Conservation (phyloP, 1,284 basidiomycete genomes). For the Pseudomicrostroma phylloplanum region DNA sequence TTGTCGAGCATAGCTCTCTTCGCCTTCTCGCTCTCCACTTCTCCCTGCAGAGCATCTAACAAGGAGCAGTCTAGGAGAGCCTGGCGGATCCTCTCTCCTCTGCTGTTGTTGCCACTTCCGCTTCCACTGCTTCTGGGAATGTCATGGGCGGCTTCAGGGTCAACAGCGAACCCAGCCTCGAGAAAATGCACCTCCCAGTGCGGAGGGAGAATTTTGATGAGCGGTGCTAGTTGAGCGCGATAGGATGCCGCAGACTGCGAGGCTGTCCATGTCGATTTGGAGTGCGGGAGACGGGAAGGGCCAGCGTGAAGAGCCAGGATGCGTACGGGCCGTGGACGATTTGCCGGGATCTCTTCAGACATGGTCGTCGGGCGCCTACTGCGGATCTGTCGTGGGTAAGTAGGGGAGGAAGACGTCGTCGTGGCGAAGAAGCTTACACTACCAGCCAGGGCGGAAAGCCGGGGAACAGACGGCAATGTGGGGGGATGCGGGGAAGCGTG, state of each 20-base stretch:
- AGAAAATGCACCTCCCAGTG: not conserved
- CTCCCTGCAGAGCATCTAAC: not conserved
- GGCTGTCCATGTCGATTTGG: no score
- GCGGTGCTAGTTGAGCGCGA: not conserved
- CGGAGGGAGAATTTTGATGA: not conserved
- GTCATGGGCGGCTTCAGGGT: not conserved
- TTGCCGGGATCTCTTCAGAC: not conserved
- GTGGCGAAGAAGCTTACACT: no score
- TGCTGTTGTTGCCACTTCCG: not conserved
- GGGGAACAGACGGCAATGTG: no score
- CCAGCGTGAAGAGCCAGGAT: not conserved
- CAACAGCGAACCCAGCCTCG: not conserved
- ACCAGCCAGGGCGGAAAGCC: no score
- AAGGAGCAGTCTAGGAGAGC: not conserved
- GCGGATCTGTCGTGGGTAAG: no score
- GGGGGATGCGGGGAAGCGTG: no score
- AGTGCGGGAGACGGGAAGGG: not conserved
- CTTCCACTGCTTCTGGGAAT: not conserved
- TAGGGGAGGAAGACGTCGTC: no score
- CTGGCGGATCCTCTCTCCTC: not conserved
- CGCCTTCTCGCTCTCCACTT: not conserved
- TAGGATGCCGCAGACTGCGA: slow-evolving; percentile 1
- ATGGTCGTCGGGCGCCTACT: not conserved
- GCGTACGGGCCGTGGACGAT: not conserved
- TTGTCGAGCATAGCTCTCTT: not conserved